Evolutionary conservation across 2,329 filamentous ascomycete genomes (phyloP), one percentile per base, ranked within the genome.

Genomic region (Phaeosphaeriaceae sp.): DNA sequence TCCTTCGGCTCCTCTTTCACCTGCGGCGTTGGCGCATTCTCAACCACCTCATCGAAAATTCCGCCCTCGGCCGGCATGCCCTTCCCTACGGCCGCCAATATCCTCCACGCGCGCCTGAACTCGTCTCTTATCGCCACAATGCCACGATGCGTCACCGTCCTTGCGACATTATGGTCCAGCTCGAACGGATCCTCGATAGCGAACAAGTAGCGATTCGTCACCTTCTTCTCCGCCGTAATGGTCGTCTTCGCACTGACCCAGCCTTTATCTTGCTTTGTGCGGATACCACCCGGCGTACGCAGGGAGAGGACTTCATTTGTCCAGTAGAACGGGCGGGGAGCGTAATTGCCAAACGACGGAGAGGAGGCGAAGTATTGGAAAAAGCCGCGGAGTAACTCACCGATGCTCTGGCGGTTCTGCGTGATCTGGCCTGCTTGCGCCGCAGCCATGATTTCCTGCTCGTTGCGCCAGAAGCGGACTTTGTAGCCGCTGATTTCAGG

Each of bases 151-250:
- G 90, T 93, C 1, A 97, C 92, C 0, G 92, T 96, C 50, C 92
- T 84, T 2, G 91, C 93, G 33, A 97, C 90, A 67, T 97, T 97
- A 77, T 97, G 92, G 42, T 92, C 89, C 1, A 88, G 79, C 79
- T 97, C 92, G 70, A 97, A 97, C 0, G 93, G 93, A 74, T 97
- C 93, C 73, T 97, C 93, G 59, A 97, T 93, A 31, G 92, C 91
- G 65, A 97, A 91, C 4, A 97, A 84, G 74, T 92, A 96, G 13
- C 92, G 87, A 70, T 93, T 87, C 1, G 91, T 86, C 15, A 94
- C 84, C 70, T 93, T 91, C 66, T 90, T 91, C 51, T 76, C 71
- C 59, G 89, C 85, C 24, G 87, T 78, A 7, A 88, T 70, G 27
- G 78, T 85, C 0, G 90, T 93, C 72, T 88, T 91, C 5, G 92